Conservation (phyloP, 257 asterid species). For the Gentiana straminea region DNA sequence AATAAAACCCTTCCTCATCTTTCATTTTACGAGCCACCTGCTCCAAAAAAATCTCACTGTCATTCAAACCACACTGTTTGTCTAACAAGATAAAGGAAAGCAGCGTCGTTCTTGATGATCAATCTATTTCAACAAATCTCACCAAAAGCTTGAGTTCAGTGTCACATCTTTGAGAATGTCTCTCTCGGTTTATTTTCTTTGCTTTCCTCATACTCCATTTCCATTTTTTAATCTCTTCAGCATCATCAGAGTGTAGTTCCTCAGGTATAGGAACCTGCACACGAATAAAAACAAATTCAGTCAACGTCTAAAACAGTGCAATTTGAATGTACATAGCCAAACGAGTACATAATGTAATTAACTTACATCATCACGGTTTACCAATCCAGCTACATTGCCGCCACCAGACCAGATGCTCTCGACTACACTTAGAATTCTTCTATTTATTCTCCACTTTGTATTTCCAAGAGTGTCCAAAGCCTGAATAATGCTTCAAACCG, state of each 20-base stretch:
- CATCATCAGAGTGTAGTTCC: slow-evolving; percentile 55
- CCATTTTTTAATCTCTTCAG: slow-evolving; percentile 59
- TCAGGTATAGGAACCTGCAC: slow-evolving; percentile 77
- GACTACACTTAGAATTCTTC: slow-evolving; percentile 61
- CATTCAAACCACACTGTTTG: slow-evolving; percentile 3
- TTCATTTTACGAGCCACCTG: slow-evolving; percentile 95
- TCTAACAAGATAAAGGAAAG: no score
- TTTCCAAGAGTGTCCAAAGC: slow-evolving; percentile 92
- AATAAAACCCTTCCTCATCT: slow-evolving; percentile 91
- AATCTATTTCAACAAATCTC: slow-evolving; percentile 12
- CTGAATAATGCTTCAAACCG: slow-evolving; percentile 26
- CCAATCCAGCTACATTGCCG: slow-evolving; percentile 84
- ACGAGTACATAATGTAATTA: background rate
- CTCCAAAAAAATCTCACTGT: slow-evolving; percentile 18
- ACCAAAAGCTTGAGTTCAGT: slow-evolving; percentile 86
- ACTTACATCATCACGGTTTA: slow-evolving; percentile 75
- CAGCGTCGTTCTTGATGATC: no score
- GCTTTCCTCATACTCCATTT: slow-evolving; percentile 72
- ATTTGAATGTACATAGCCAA: background rate
- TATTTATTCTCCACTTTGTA: slow-evolving; percentile 93
- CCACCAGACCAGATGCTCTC: slow-evolving; percentile 90
- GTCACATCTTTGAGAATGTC: slow-evolving; percentile 90
- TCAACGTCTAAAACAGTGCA: background rate
- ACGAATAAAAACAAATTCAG: slow-evolving; percentile 7
- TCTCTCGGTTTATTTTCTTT: slow-evolving; percentile 79